Evolutionary conservation across 2,329 filamentous ascomycete genomes (phyloP), one percentile per base, ranked within the genome.

Genomic region (Diaporthe citriasiana): DNA sequence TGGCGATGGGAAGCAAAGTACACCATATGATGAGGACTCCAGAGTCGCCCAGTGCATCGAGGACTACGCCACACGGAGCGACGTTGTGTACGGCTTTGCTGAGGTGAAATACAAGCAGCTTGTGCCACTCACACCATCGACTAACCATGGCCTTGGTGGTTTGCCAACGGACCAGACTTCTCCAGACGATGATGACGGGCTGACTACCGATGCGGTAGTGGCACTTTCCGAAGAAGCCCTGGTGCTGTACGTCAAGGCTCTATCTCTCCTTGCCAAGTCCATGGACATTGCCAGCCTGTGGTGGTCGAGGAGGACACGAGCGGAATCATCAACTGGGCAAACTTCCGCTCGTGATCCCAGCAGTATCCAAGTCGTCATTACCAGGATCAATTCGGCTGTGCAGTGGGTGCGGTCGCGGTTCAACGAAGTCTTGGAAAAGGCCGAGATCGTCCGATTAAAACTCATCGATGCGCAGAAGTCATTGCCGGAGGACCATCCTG

Each of bases 51-150:
- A 95, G 79, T 89, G 91, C 57, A 95, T 98, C 73, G 96, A 99
- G 82, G 95, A 98, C 78, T 93, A 94, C 77, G 97, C 97, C 1
- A 97, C 95, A 42, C 90, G 95, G 51, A 98, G 95, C 80, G 95
- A 99, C 82, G 97, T 98, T 59, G 95, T 99, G 3, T 99, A 95
- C 82, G 95, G 96, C 4, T 98, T 99, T 83, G 97, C 97, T 8
- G 96, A 99, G 84, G 96, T 99, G 80, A 99, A 99, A 83, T 98
- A 97, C 84, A 97, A 97, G 83, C 97, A 99, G 83, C 89, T 99
- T n/a, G 91, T 98, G 66, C 97, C 97, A 4, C 86, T 97, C 57
- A 92, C 94, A 1, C 97, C 96, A 1, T 96, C 94, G 0, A 90
- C 89, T 77, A 91, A 94, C 65, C 91, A 93, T 77, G 91, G 91